Evolutionary conservation across 371 early-diverging fungal species (phyloP).

Genomic region (Mucor racemosus): DNA sequence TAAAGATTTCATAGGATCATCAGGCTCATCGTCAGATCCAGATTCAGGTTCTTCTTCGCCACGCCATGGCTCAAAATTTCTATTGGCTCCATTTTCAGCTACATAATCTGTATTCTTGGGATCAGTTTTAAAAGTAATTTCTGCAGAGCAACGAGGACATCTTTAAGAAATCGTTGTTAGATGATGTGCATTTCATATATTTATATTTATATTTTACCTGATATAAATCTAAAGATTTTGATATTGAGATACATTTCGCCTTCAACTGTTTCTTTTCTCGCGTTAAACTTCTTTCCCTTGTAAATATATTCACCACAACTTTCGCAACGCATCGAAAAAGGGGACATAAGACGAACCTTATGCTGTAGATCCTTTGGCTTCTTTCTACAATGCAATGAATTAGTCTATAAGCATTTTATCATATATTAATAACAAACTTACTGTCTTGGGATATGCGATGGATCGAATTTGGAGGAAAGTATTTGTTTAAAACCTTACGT

Average conservation of each 20-base stretch:
- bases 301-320: slow-evolving; percentile 96
- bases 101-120: slow-evolving; percentile 96
- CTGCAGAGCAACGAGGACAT: slow-evolving; percentile 94
- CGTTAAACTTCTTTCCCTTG: slow-evolving; percentile 98
- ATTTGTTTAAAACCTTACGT: slow-evolving; percentile 91
- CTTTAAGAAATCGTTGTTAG: slow-evolving; percentile 27
- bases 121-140: slow-evolving; percentile 98
- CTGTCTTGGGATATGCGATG: slow-evolving; percentile 60
- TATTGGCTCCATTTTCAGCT: slow-evolving; percentile 90
- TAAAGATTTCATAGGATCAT: slow-evolving; percentile 93
- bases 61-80: slow-evolving; percentile 98
- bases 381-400: slow-evolving; percentile 48
- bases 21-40: slow-evolving; percentile 65
- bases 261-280: slow-evolving; percentile 86
- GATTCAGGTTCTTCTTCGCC: slow-evolving; percentile 76
- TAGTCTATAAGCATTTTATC: background rate
- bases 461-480: slow-evolving; percentile 95
- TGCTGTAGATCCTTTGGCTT: slow-evolving; percentile 83
- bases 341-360: slow-evolving; percentile 96
- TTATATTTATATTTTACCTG: slow-evolving; percentile 34
- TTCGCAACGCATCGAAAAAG: slow-evolving; percentile 97
- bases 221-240: slow-evolving; percentile 96
- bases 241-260: slow-evolving; percentile 87
- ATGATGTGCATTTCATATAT: background rate
- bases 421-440: slow-evolving; percentile 24